Conservation (phyloP, 441 rosid genomes). For the Gossypium gossypioides region DNA sequence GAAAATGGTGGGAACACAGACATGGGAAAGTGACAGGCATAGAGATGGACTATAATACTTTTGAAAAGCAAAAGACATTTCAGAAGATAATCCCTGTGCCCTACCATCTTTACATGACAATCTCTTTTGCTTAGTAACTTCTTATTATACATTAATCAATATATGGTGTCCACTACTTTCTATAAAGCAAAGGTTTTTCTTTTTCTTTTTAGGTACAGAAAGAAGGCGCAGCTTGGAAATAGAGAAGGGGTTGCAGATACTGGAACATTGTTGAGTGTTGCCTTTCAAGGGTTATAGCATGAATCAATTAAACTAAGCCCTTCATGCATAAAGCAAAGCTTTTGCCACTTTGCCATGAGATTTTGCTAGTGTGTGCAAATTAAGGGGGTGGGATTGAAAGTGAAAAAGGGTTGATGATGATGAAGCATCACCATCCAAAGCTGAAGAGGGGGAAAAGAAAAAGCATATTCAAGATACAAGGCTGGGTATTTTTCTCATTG, state of each 20-base stretch:
- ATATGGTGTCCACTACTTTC: slow-evolving; percentile 30
- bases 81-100: slow-evolving; percentile 42
- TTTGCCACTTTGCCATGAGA: slow-evolving; percentile 9
- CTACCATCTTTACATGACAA: slow-evolving; percentile 42
- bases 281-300: not conserved
- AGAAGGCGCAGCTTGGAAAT: not conserved
- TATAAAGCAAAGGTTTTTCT: slow-evolving; percentile 21
- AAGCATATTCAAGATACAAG: not conserved
- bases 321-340: slow-evolving; percentile 21
- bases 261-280: not conserved
- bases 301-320: not conserved
- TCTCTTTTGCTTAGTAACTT: slow-evolving; percentile 33
- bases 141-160: slow-evolving; percentile 32
- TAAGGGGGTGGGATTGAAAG: not conserved
- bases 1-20: slow-evolving; percentile 31
- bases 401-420: slow-evolving; percentile 9
- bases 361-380: not conserved
- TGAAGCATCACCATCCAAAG: slow-evolving; percentile 19
- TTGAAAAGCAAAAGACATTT: slow-evolving; percentile 22
- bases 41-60: slow-evolving; percentile 15
- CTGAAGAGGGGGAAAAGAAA: not conserved
- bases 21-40: slow-evolving; percentile 24
- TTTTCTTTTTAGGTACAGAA: not conserved
- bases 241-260: not conserved
- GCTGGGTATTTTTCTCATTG: slow-evolving; percentile 9